Evolutionary conservation across 1,139 yeast species (phyloP).

Genomic region (Suhomyces kunorum): DNA sequence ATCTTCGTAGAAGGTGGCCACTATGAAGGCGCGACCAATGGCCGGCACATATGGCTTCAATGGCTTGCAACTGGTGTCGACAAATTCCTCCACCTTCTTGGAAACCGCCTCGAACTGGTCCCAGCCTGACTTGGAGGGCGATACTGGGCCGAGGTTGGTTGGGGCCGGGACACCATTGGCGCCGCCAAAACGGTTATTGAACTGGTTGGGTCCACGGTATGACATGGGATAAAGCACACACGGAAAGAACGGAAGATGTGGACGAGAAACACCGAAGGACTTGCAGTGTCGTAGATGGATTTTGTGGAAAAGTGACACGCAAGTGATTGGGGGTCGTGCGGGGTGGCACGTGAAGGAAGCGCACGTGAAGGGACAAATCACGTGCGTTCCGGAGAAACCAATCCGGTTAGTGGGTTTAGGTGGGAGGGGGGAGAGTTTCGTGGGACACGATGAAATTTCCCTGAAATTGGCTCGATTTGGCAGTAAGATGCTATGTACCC

Average conservation of each 20-base stretch:
- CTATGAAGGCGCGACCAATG: slow-evolving; percentile 86
- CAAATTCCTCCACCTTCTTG: slow-evolving; percentile 45
- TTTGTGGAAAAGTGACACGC: slow-evolving; percentile 13
- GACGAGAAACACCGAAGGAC: background rate
- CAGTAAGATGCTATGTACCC: no score
- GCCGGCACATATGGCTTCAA: slow-evolving; percentile 78
- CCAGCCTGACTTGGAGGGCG: slow-evolving; percentile 22
- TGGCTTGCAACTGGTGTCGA: slow-evolving; percentile 50
- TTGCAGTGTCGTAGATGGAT: no score
- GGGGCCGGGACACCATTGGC: slow-evolving; percentile 18
- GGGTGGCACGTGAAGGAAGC: background rate
- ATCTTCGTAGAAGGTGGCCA: slow-evolving; percentile 93
- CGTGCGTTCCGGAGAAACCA: no score
- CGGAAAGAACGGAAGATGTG: background rate
- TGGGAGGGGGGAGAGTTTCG: no score
- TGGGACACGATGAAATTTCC: no score
- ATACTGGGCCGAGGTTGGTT: slow-evolving; percentile 27
- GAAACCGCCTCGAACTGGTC: slow-evolving; percentile 51
- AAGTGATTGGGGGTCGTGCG: slow-evolving; percentile 10
- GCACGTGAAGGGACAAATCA: slow-evolving; percentile 5
- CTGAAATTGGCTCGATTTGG: no score
- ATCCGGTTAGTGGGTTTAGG: no score
- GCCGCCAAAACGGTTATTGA: slow-evolving; percentile 19
- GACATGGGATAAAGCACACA: slow-evolving; percentile 13
- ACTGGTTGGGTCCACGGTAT: slow-evolving; percentile 22